Base-by-base conservation (phyloP, 2,329 filamentous ascomycete genomes). In the Hypoxylon sp. region DNA sequence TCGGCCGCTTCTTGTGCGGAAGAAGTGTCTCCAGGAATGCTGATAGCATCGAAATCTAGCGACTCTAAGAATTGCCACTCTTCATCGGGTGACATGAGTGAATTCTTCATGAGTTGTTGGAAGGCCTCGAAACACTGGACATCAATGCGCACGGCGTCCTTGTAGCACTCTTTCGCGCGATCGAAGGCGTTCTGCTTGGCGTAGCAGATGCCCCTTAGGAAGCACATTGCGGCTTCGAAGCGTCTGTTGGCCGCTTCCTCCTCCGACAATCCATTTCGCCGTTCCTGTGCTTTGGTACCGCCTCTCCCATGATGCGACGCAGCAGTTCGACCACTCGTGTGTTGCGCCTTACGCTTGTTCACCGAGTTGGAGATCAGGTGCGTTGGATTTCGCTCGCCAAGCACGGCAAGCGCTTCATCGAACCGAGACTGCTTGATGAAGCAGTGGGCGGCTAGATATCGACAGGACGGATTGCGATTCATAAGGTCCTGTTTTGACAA, bases 81-180 rank as follows among this genome's bases (percentile, higher is more conserved):
- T 78, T 97, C 94, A 33, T 92, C 89, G 0, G 94, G 93, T 49
- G 88, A 88, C 87, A 99, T 91, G 66, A 99, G 85, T 18, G 92
- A 92, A 80, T 99, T 99, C 80, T 93, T 93, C 89, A 98, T 97
- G 58, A 99, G 86, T 81, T 98, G 94, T 73, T 97, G 94, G 75
- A 99, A 98, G 0, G 96, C 96, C 79, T 99, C 96, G 76, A 97
- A 98, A 80, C 96, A 99, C 78, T 97, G 94, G 2, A 98, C 94
- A 76, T 99, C 96, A 74, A 99, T 97, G 66, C 92, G 89, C 46
- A 98, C 93, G 1, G 96, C 96, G 73, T 97, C 93, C 81, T 97
- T 98, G 84, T 98, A 99, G 81, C 96, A 98, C 74, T 98, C 94
- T 78, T 97, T 97, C 54, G 96, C 96, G 32, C 93, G 90, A 77